phyloP scores from a whole-genome alignment of 192 early-diverging fungal genomes.

The Thoreauomyces humboldtii region DNA sequence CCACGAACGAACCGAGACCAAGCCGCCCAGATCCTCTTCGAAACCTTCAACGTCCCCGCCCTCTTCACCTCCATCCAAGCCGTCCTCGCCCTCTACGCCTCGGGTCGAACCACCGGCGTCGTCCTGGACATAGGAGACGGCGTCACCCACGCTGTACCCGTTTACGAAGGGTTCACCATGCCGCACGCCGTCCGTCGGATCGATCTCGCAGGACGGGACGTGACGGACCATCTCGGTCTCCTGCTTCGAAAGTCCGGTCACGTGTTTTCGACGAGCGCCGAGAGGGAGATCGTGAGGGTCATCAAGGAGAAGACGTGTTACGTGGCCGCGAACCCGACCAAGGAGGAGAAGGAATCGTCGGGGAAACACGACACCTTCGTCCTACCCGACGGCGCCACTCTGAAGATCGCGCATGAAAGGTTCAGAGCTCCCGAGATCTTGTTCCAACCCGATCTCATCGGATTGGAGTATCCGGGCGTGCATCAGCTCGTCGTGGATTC shows the following conservation, averaged over 20 bases:
- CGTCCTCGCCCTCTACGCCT: conserved; percentile 94
- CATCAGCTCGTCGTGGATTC: conserved; percentile 92
- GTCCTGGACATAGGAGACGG: conserved; percentile 96
- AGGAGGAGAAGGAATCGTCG: conserved; percentile 89
- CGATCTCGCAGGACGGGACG: conserved; percentile 90
- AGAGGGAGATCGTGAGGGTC: conserved; percentile 91
- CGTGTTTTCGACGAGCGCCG: conserved; percentile 87
- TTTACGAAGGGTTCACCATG: conserved; percentile 95
- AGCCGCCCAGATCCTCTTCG: conserved; percentile 96
- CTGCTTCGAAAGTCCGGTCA: conserved; percentile 87
- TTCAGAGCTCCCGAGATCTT: conserved; percentile 95
- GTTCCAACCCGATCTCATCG: conserved; percentile 92
- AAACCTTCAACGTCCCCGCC: conserved; percentile 98
- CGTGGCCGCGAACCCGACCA: conserved; percentile 79
- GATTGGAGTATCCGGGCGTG: conserved; percentile 88
- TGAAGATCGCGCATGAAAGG: conserved; percentile 86
- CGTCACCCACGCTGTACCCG: conserved; percentile 91
- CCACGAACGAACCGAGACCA: conserved; percentile 88
- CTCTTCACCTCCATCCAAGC: conserved; percentile 97
- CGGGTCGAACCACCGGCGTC: conserved; percentile 95
- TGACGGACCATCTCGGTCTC: conserved; percentile 90
- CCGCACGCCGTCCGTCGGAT: conserved; percentile 90
- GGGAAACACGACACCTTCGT: conserved; percentile 76
- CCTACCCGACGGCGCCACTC: conserved; percentile 77
- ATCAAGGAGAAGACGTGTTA: conserved; percentile 98